Evolutionary conservation across 805 yeast species (phyloP).

Genomic region (Wickerhamiella musiphila): DNA sequence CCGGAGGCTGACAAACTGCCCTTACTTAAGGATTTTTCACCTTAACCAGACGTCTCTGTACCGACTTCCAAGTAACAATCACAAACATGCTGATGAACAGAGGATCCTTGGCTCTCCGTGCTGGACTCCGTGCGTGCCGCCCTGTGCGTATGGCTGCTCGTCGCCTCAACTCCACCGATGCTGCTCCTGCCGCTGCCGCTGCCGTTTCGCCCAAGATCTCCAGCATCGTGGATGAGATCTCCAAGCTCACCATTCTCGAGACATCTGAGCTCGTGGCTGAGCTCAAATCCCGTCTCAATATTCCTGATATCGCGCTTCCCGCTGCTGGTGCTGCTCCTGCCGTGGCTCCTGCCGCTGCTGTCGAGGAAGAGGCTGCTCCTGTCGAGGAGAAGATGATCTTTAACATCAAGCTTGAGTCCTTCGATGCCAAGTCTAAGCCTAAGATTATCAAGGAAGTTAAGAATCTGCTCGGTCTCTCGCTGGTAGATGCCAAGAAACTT

Average conservation of each 20-base stretch:
- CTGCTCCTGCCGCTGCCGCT: constrained; percentile 19
- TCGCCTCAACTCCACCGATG: constrained; percentile 26
- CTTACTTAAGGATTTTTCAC: too few relatives aligned
- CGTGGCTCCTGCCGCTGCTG: constrained; percentile 45
- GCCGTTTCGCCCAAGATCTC: constrained; percentile 76
- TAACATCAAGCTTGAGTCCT: constrained; percentile 77
- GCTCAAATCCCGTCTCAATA: constrained; percentile 54
- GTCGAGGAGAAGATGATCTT: constrained; percentile 89
- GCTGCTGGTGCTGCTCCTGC: constrained; percentile 44
- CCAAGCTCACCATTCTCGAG: constrained; percentile 80
- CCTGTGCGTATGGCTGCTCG: constrained; percentile 1
- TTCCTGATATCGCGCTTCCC: constrained; percentile 84
- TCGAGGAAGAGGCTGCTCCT: constrained; percentile 60
- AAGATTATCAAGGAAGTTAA: constrained; percentile 96
- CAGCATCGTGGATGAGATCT: constrained; percentile 75
- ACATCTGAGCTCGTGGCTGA: constrained; percentile 76
- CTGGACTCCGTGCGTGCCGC: constrained; percentile 2
- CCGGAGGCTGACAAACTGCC: too few relatives aligned
- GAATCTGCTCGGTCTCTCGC: constrained; percentile 71
- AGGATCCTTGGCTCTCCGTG: constrained; percentile 1
- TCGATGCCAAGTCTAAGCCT: constrained; percentile 90
- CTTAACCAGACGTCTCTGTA: too few relatives aligned
- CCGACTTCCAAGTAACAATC: background rate
- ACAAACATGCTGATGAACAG: too few relatives aligned
- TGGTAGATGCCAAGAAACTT: constrained; percentile 94